phyloP scores from a whole-genome alignment of 441 rosid species.

The Erodium chrysanthum region DNA sequence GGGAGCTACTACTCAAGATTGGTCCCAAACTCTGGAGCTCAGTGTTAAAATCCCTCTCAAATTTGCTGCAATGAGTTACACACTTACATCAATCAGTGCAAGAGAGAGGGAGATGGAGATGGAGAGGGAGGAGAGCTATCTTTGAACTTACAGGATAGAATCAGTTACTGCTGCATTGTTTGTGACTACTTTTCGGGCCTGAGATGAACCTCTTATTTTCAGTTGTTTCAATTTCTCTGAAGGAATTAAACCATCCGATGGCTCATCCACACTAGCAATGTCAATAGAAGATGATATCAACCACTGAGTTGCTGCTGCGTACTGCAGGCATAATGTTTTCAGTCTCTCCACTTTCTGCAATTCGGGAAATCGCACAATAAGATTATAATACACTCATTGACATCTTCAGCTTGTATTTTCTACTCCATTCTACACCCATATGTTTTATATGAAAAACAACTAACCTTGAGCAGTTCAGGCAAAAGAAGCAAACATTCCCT shows the following conservation, averaged over 20 bases:
- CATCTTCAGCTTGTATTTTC: neutral
- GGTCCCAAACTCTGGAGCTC: constrained; percentile 88
- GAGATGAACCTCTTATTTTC: constrained; percentile 37
- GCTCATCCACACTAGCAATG: constrained; percentile 37
- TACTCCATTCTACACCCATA: neutral
- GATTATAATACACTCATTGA: neutral
- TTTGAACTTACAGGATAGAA: constrained; percentile 64
- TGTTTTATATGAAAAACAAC: constrained; percentile 13
- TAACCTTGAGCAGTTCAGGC: constrained; percentile 83
- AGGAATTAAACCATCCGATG: constrained; percentile 19
- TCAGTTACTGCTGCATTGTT: constrained; percentile 51
- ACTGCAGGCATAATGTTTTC: constrained; percentile 73
- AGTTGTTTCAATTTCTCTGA: constrained; percentile 29
- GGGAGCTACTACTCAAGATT: constrained; percentile 66
- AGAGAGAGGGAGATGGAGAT: neutral
- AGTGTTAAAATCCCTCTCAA: constrained; percentile 69
- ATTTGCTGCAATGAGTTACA: constrained; percentile 37
- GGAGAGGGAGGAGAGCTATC: neutral
- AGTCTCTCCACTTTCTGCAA: constrained; percentile 84
- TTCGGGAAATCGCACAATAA: too few relatives aligned
- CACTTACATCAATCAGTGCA: neutral
- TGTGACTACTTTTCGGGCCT: constrained; percentile 33
- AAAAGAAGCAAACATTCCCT: constrained; percentile 93
- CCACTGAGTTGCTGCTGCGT: constrained; percentile 93
- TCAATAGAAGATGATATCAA: constrained; percentile 72